Conservation (phyloP, 805 yeast species). For the Kuraishia floccosa region DNA sequence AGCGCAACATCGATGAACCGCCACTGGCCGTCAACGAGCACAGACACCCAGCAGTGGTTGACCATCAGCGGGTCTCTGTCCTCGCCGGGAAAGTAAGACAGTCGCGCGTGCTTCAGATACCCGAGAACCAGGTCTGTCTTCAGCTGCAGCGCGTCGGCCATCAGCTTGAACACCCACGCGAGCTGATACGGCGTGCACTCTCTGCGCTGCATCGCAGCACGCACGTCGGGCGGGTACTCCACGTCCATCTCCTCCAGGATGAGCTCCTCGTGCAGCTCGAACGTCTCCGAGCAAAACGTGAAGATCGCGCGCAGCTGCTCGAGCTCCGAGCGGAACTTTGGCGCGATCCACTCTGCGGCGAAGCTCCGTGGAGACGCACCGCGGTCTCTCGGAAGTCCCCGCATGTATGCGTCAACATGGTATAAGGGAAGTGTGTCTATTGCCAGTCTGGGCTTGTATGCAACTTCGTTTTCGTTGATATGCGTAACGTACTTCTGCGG, state of each 20-base stretch:
- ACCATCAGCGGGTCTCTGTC: constrained; percentile 37
- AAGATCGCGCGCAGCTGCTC: constrained; percentile 60
- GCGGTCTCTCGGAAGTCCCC: constrained; percentile 22
- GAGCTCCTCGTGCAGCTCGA: constrained; percentile 27
- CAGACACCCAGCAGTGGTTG: constrained; percentile 87
- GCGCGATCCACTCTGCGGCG: constrained; percentile 38
- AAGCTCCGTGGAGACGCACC: constrained; percentile 42
- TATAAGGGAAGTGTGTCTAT: constrained; percentile 15
- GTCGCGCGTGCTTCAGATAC: constrained; percentile 71
- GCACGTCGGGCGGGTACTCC: constrained; percentile 15
- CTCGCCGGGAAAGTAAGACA: constrained; percentile 25
- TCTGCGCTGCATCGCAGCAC: constrained; percentile 15
- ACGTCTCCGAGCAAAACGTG: constrained; percentile 50
- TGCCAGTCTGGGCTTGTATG: constrained; percentile 3
- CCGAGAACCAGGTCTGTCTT: constrained; percentile 75
- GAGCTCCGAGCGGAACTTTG: constrained; percentile 37
- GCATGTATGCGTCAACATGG: constrained; percentile 32
- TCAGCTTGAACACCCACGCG: constrained; percentile 62
- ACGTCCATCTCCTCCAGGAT: constrained; percentile 20
- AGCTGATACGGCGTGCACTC: constrained; percentile 41
- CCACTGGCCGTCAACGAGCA: constrained; percentile 67
- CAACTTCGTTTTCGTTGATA: constrained; percentile 35
- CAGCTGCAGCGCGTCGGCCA: constrained; percentile 60
- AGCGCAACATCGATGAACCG: constrained; percentile 64
- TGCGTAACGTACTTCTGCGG: constrained; percentile 38